phyloP scores from a whole-genome alignment of 176 grass and related monocot genomes.

The Carex myosuroides region DNA sequence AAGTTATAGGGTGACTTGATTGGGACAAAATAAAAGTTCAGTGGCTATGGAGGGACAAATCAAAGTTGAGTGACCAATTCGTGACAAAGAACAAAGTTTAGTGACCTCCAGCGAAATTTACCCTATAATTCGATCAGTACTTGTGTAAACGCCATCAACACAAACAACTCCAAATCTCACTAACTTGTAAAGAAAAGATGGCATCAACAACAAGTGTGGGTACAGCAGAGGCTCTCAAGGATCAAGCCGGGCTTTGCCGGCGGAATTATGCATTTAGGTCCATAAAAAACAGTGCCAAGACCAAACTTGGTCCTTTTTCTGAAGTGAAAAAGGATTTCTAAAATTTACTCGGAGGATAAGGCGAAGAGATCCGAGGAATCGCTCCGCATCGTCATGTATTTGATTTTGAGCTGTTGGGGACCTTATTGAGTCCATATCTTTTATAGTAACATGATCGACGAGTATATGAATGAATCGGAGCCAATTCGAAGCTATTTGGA shows the following conservation, averaged over 20 bases:
- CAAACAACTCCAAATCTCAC: not conserved
- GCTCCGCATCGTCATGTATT: conserved; percentile 51
- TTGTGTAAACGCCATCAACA: not conserved
- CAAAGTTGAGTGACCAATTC: too few relatives aligned
- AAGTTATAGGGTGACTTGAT: too few relatives aligned
- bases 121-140: too few relatives aligned
- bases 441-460: too few relatives aligned
- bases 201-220: conserved; percentile 40
- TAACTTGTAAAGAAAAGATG: conserved; percentile 27
- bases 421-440: conserved; percentile 8
- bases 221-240: conserved; percentile 60
- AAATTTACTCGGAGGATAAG: not conserved
- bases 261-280: conserved; percentile 62
- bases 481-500: too few relatives aligned
- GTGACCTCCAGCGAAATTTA: too few relatives aligned
- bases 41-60: too few relatives aligned
- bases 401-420: conserved; percentile 57
- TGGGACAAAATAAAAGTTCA: too few relatives aligned
- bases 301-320: not conserved
- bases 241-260: conserved; percentile 46
- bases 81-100: too few relatives aligned
- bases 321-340: conserved; percentile 21
- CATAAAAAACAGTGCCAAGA: conserved; percentile 32
- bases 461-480: too few relatives aligned
- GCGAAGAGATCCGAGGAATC: conserved; percentile 39